phyloP scores from a whole-genome alignment of 345 rosid genomes.

The Citrus glauca region DNA sequence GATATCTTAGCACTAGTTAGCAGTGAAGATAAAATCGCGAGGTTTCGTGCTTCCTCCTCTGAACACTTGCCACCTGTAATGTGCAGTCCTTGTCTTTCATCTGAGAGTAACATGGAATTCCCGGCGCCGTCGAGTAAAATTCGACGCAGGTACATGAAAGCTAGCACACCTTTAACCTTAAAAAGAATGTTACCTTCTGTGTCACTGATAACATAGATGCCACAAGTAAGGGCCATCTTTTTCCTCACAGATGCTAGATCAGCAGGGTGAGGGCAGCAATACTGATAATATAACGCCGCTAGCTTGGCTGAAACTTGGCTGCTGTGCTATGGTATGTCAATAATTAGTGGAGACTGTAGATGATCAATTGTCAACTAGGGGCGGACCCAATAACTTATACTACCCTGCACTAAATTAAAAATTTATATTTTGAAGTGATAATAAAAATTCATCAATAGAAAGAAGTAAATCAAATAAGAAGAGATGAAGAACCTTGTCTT shows the following conservation, averaged over 20 bases:
- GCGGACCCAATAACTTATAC: too few species aligned
- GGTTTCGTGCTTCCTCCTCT: constrained; percentile 22
- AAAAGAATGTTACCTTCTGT: constrained; percentile 26
- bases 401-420: too few species aligned
- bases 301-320: background rate
- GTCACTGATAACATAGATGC: constrained; percentile 33
- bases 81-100: constrained; percentile 30
- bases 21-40: constrained; percentile 3
- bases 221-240: constrained; percentile 23
- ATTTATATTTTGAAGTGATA: too few species aligned
- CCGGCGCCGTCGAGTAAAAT: constrained; percentile 25
- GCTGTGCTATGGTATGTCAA: background rate
- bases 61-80: constrained; percentile 17
- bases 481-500: too few species aligned
- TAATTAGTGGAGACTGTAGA: too few species aligned
- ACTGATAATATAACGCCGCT: constrained; percentile 15
- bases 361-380: too few species aligned
- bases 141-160: constrained; percentile 20
- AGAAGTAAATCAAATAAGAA: too few species aligned
- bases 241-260: constrained; percentile 31
- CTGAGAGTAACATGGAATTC: constrained; percentile 25
- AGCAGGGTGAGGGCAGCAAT: constrained; percentile 25
- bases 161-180: constrained; percentile 27
- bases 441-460: too few species aligned
- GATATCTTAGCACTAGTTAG: constrained; percentile 6